Base-by-base conservation (phyloP, 2,329 filamentous ascomycete species). In the Fusarium hainanense region DNA sequence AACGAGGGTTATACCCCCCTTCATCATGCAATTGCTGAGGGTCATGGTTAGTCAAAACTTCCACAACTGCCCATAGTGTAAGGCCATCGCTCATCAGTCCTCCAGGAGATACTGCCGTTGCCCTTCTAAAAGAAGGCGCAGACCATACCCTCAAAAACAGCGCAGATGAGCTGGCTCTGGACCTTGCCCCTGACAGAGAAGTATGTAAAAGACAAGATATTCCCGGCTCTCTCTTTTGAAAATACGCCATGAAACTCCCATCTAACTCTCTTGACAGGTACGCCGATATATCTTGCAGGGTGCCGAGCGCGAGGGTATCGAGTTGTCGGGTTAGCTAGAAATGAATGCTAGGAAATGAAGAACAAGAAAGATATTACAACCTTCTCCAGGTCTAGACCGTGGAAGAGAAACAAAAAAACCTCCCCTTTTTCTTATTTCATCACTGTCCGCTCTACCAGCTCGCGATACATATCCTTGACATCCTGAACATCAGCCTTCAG, bases 401-500 rank as follows among this genome's bases (percentile, higher is more conserved):
- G 25, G 51, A 56, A 42, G 27, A 37, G 54, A 43, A 49, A 34
- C 50, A 43, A 30, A 23, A 23, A 23, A n/a, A 18, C 20, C 18
- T 16, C 49, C 40, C 42, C 30, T 21, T 48, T 47, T 44, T 40
- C 63, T 83, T 79, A 92, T 80, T 89, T 91, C 77, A 94, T 91
- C 76, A 94, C 89, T 61, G 93, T 95, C 77, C 90, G 89, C 82
- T 97, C 93, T 50, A 97, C 92, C 79, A 99, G 82, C 77, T 98
- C 95, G 71, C 93, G 89, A 83, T 98, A 98, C 87, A 99, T 97
- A 76, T 90, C 91, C 84, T 99, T 99, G 78, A 99, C 86, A 83
- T 99, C 96, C 70, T 90, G 85, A 55, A 99, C 92, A 84, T 98
- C 96, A 14, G 92, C 91, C 79, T 87, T 89, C 71, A 99, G 83